Evolutionary conservation across 2,329 filamentous ascomycete species (phyloP), one percentile per base, ranked within the genome.

Genomic region (Penicillium hesseltinei): DNA sequence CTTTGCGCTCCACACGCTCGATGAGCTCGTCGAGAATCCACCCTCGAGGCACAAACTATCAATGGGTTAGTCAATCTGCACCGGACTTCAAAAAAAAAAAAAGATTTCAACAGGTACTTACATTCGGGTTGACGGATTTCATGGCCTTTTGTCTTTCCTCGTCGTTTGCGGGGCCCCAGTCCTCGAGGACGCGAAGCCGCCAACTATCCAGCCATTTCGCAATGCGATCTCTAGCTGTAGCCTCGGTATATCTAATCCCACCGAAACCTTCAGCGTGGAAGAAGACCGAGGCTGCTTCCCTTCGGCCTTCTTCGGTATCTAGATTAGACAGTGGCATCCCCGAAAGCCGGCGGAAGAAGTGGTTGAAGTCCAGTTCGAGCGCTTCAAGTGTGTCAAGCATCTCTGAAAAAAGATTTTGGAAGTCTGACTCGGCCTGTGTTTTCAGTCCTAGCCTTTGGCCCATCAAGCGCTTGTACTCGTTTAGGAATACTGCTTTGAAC

Each of bases 11-110:
- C 0, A 97, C 92, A 10, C 91, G 84, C 45, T 89, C 85, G 64
- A 99, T 97, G 15, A 99, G 74, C 74, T 99, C 94, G 71, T 97
- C 93, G 21, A 99, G 80, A 51, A 99, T 85, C 92, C 93, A 99
- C 19, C 89, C 88, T 46, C 92, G 84, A 0, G 94, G 91, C 0
- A 97, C 81, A 69, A 99, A 99, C 77, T 84, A 49, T 23, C 5
- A 43, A 39, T 33, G 9, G 15, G 23, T 60, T 38, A 56, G 58
- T 52, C 35, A 51, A 23, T 29, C 27, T n/a, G 19, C 8, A 39
- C 25, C 6, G 25, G 21, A 36, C 40, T 39, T 40, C 3, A 11
- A 3, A 13, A 43, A 11, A 5, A 10, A 17, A 44, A 13, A 3
- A 10, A 11, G 0, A 33, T 17, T 25, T 10, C 5, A 35, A 54